These are phyloP conservation scores for Microstegium vimineum DNA, from an alignment of 176 grass and related monocot genomes.

Conservation along the genomic window DNA sequence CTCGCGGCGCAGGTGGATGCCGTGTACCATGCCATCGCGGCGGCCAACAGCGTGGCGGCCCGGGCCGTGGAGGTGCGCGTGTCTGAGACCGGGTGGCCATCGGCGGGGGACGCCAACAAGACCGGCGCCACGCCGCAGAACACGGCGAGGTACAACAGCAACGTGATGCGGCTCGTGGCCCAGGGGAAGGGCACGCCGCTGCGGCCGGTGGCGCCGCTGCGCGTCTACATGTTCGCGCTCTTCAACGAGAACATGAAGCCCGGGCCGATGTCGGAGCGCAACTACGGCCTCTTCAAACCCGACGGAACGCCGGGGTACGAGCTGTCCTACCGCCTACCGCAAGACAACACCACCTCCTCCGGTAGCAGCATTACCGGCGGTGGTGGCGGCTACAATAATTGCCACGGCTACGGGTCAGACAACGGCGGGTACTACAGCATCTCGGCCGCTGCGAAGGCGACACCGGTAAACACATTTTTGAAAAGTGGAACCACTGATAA, in stretches of 20 bases:
- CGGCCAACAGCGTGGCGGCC: conserved; percentile 36
- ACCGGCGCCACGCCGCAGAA: conserved; percentile 44
- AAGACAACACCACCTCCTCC: conserved; percentile 33
- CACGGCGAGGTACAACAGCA: conserved; percentile 62
- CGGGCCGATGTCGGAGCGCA: conserved; percentile 67
- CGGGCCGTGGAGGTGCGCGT: conserved; percentile 49
- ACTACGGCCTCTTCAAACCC: conserved; percentile 62
- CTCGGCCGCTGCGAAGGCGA: conserved; percentile 23
- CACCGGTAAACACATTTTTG: not conserved
- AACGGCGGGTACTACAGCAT: conserved; percentile 62
- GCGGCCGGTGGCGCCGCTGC: conserved; percentile 36
- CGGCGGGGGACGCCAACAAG: conserved; percentile 59
- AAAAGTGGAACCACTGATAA: not conserved
- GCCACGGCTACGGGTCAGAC: conserved; percentile 7
- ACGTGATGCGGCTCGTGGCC: conserved; percentile 50
- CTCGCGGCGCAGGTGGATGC: conserved; percentile 68
- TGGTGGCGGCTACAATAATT: conserved; percentile 9
- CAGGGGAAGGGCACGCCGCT: conserved; percentile 73
- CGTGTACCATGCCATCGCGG: conserved; percentile 67
- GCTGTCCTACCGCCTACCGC: conserved; percentile 38
- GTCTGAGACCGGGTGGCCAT: conserved; percentile 82
- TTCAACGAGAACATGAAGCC: conserved; percentile 84
- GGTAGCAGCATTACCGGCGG: conserved; percentile 20
- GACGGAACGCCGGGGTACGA: conserved; percentile 64
- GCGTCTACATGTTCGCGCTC: conserved; percentile 66